Base-by-base conservation (phyloP, 225 moss, liverwort and hornwort species). In the Polytrichum formosum region DNA sequence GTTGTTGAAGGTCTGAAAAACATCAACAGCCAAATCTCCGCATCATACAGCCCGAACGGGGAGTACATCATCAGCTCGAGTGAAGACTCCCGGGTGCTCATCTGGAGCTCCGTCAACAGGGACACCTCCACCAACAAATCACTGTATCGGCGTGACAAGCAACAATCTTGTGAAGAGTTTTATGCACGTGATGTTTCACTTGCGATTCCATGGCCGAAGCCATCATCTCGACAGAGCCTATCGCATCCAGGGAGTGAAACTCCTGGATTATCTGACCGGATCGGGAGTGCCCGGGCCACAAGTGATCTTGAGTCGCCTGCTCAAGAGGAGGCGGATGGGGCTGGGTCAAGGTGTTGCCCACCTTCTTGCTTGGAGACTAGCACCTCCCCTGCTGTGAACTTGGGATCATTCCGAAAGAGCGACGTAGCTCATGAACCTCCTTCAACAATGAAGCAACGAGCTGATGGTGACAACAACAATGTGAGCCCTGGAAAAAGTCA, bases 61-160 rank as follows among this genome's bases (percentile, higher is more conserved):
- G 89, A 92, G 70, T 91, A 87, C 26, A 92, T 98, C 71, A 80
- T 98, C 65, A 94, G 97, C 75, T 92, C 94, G 18, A 98, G 97
- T 77, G 97, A 98, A 68, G 97, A 98, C 77, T 98, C 97, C 4
- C 80, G 92, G 21, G 91, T 98, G 61, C 85, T 86, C 65, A 71
- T 98, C 59, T 98, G 97, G 97, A 94, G 83, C 75, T 88, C 91
- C 25, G 81, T 84, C 37, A 72, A 84, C 59, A 79, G 70, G 31
- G 81, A 79, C 66, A 75, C 81, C 2, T 78, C 81, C 31, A 81
- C 87, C 68, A 74, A 87, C 74, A 83, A 88, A 74, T 75, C 82
- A 61, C 81, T 81, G 35, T 88, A 81, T 72, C 83, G 90, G 58
- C 87, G 91, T 76, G 97, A 98, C 74, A 94, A 91, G 74, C 87